Percentiles rank a stretch among this genome's conserved stretches.
Conservation (phyloP, 805 yeast species). For the Barnettozyma vustinii region DNA sequence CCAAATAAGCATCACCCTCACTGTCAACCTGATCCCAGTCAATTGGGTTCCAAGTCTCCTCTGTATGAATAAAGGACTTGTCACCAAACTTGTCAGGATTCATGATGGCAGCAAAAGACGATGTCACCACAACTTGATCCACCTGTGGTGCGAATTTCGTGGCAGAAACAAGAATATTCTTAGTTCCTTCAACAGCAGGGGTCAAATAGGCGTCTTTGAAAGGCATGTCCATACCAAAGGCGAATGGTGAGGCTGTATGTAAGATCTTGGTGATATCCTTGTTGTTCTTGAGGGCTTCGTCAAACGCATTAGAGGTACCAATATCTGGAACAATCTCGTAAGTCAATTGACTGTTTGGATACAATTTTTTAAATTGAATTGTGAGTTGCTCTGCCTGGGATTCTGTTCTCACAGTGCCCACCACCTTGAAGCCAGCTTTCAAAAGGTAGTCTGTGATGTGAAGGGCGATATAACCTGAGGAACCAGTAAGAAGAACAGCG, state of each 20-base stretch:
- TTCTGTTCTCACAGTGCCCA: conserved; percentile 40
- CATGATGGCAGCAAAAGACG: conserved; percentile 44
- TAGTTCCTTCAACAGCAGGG: conserved; percentile 55
- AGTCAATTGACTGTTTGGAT: conserved; percentile 31
- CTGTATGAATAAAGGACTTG: conserved; percentile 29
- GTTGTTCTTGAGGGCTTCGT: conserved; percentile 37
- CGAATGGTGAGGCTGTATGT: conserved; percentile 59
- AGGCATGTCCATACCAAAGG: conserved; percentile 36
- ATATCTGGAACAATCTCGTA: conserved; percentile 46
- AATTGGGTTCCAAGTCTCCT: conserved; percentile 40
- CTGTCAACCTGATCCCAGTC: too few relatives aligned
- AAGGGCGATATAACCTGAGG: conserved; percentile 44
- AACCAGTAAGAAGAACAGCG: conserved; percentile 38
- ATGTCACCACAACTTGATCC: conserved; percentile 39
- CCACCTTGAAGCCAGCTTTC: conserved; percentile 34
- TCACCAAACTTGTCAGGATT: conserved; percentile 32
- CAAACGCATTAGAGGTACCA: conserved; percentile 38
- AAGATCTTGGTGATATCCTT: conserved; percentile 48
- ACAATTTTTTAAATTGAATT: conserved; percentile 23
- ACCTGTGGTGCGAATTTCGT: conserved; percentile 35
- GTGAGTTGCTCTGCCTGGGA: conserved; percentile 31
- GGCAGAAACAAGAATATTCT: conserved; percentile 45
- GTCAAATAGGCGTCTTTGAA: conserved; percentile 43
- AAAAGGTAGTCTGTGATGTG: conserved; percentile 37
- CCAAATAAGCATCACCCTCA: too few relatives aligned